Base-by-base conservation (phyloP, 208 protist species). In the Leishmania mexicana region DNA sequence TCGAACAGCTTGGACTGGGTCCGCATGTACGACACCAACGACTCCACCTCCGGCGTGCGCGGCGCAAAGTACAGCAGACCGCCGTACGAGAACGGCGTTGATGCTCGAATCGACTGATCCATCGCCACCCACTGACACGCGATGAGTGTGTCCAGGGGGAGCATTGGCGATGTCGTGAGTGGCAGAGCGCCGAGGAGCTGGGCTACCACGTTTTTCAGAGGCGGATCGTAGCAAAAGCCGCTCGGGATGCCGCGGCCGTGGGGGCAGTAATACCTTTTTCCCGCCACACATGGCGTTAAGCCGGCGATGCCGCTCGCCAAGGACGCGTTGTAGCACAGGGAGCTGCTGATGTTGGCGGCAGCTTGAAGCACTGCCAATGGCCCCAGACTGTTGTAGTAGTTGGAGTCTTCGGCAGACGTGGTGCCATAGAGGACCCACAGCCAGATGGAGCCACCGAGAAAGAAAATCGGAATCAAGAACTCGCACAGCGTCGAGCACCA, bases 41-140 rank as follows among this genome's bases (percentile, higher is more conserved):
- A 78, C 24, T 64, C 24, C 64, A 84, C 83, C 68, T 88, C 85
- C 11, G 70, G 45, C 47, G 86, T 88, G 38, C 87, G 60, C 6
- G 92, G 92, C 1, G 86, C 68, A 73, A 92, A 88, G 81, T 88
- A 91, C 45, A 95, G 87, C 57, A 60, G 38, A 3, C 92, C 92
- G 11, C 83, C 84, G 71, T 78, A 80, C 11, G 79, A 83, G 65
- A 91, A 85, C 24, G 71, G 78, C 13, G 31, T 70, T 10, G 81
- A 83, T 28, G 35, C 4, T 0, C 13, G 71, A 7, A 31, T 68
- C 4, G 13, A 53, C 8, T 76, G 67, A 24, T 85, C 83, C 73
- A 85, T 85, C 71, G 74, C 76, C 19, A 87, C n/a, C 89, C 92
- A 95, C 53, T 95, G 86, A 3, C 88, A 40, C 28, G 84, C 78